phyloP scores from a whole-genome alignment of 1,284 basidiomycete genomes.

The Apiotrichum laibachii region DNA sequence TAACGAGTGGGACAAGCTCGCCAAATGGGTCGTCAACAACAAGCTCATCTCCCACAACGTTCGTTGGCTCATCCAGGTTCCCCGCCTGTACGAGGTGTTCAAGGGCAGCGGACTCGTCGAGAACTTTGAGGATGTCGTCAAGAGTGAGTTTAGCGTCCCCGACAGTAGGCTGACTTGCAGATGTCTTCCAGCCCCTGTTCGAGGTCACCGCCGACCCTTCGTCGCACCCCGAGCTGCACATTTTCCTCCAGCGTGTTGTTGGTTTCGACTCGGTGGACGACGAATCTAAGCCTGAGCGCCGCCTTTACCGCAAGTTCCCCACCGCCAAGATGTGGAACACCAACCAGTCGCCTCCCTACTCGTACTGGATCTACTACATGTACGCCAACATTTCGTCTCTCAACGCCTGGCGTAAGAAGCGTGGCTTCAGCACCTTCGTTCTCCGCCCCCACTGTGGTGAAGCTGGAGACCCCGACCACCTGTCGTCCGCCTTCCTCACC shows the following conservation, averaged over 20 bases:
- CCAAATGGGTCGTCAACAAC: constrained; percentile 92
- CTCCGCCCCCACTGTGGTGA: constrained; percentile 96
- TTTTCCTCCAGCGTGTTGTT: constrained; percentile 91
- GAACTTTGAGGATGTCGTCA: constrained; percentile 88
- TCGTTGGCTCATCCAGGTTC: constrained; percentile 95
- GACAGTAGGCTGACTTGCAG: constrained; percentile 52
- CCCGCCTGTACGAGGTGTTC: constrained; percentile 93
- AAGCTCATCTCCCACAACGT: constrained; percentile 95
- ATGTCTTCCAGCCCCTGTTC: constrained; percentile 90
- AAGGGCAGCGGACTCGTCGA: constrained; percentile 80
- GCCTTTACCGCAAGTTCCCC: constrained; percentile 94
- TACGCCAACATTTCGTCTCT: constrained; percentile 93
- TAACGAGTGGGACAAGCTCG: constrained; percentile 96
- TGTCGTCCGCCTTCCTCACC: constrained; percentile 91
- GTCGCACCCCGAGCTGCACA: constrained; percentile 88
- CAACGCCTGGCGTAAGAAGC: constrained; percentile 81
- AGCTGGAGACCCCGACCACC: constrained; percentile 96
- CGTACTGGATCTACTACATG: constrained; percentile 98
- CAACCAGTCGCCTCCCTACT: constrained; percentile 85
- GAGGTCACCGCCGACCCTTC: constrained; percentile 91
- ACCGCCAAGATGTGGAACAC: constrained; percentile 89
- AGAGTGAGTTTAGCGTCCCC: constrained; percentile 60
- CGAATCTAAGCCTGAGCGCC: constrained; percentile 88
- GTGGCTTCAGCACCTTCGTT: constrained; percentile 97
- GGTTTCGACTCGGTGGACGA: constrained; percentile 98